These are phyloP conservation scores for Chionographis japonica DNA, from an alignment of 106 monocot species.

Conservation along the genomic window DNA sequence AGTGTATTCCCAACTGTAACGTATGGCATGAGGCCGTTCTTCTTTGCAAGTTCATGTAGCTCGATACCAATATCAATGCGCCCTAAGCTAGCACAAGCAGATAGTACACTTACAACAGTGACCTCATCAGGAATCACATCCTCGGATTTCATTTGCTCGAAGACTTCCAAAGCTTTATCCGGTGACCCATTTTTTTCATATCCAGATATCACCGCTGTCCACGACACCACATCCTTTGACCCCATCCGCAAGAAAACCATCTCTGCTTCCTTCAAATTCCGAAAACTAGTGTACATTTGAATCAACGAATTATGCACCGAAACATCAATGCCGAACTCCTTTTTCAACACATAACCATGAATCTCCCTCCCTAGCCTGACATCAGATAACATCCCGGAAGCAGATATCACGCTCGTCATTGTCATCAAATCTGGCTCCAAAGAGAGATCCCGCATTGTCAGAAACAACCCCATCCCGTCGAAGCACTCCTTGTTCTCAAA, in stretches of 20 bases:
- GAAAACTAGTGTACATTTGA: conserved; percentile 62
- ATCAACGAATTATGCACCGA: conserved; percentile 64
- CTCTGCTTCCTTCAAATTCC: conserved; percentile 43
- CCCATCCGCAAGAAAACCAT: conserved; percentile 47
- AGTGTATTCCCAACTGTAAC: conserved; percentile 57
- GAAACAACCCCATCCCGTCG: conserved; percentile 54
- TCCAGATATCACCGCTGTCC: conserved; percentile 94
- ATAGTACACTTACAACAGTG: conserved; percentile 59
- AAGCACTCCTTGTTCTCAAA: conserved; percentile 55
- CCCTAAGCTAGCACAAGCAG: conserved; percentile 65
- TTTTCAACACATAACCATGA: conserved; percentile 62
- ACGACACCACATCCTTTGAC: conserved; percentile 66
- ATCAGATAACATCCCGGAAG: conserved; percentile 31
- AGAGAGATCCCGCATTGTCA: conserved; percentile 42
- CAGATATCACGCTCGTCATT: conserved; percentile 66
- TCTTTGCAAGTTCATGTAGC: conserved; percentile 66
- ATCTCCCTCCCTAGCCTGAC: conserved; percentile 36
- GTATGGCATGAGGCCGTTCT: conserved; percentile 37
- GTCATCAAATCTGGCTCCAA: conserved; percentile 80
- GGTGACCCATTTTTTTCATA: conserved; percentile 68
- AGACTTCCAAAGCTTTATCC: conserved; percentile 55
- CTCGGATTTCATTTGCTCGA: conserved; percentile 42
- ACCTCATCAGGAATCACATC: conserved; percentile 57
- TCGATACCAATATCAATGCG: conserved; percentile 49
- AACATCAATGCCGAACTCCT: conserved; percentile 33